Evolutionary conservation across 805 yeast genomes (phyloP).

Genomic region (Kurtzmaniella cleridarum): DNA sequence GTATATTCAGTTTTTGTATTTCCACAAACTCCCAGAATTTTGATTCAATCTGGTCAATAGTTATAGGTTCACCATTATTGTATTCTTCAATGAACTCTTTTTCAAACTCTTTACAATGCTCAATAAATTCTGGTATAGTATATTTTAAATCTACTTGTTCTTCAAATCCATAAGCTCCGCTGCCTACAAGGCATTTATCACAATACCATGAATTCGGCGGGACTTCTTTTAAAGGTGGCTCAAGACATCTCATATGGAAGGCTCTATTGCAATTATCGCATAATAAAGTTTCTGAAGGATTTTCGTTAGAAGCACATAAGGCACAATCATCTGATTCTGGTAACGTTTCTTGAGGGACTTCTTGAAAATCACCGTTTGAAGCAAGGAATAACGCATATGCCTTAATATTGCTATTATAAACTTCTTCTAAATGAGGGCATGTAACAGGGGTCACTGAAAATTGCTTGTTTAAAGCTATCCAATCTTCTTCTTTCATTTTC

Average conservation of each 20-base stretch:
- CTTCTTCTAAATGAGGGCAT: conserved; percentile 14
- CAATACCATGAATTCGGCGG: conserved; percentile 76
- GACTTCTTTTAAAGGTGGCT: conserved; percentile 45
- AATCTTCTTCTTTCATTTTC: conserved; percentile 13
- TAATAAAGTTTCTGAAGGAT: conserved; percentile 44
- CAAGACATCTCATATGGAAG: conserved; percentile 65
- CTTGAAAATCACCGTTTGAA: conserved; percentile 1
- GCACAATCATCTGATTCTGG: conserved; percentile 29
- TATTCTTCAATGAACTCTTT: conserved; percentile 33
- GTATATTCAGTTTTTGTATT: conserved; percentile 38
- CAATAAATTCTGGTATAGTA: conserved; percentile 55
- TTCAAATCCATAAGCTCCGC: conserved; percentile 85
- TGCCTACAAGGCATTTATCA: conserved; percentile 76
- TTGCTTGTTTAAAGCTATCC: conserved; percentile 18
- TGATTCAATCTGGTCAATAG: conserved; percentile 46
- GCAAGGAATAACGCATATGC: conserved; percentile 30
- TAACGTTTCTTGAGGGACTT: background rate
- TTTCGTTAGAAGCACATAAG: conserved; percentile 43
- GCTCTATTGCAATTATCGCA: conserved; percentile 75
- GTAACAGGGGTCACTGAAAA: conserved; percentile 15
- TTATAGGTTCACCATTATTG: conserved; percentile 25
- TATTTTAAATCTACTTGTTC: conserved; percentile 51
- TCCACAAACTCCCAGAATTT: conserved; percentile 61
- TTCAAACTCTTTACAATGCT: conserved; percentile 47
- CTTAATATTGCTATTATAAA: conserved; percentile 19